Base-by-base conservation (phyloP, 352 stramenopile genomes). In the Phytopythium montanum region DNA sequence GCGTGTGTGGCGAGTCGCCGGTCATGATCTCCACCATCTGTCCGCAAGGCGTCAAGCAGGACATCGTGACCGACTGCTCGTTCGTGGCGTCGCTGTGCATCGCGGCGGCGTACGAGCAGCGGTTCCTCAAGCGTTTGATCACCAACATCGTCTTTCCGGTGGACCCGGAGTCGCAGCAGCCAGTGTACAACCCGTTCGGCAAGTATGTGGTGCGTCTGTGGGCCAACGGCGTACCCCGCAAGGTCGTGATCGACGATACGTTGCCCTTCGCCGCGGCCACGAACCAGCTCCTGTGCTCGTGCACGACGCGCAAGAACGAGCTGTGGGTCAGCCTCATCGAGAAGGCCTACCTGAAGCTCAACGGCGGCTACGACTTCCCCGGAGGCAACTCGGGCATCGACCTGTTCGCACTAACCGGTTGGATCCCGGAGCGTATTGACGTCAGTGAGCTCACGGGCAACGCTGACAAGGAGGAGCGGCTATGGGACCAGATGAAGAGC, bases 331-430 rank as follows among this genome's bases (percentile, higher is more conserved):
- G 85, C 61, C 83, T 99, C 16, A 97, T 99, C 33, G 97, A 99
- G 81, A 99, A 99, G 65, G 97, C 97, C 3, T 99, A 98, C 62
- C 79, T 99, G 64, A 99, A 99, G 70, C 78, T 99, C 7, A 96
- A 95, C 57, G 97, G 97, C 38, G 96, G 96, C 1, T 99, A 99
- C 65, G 86, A 98, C 64, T 99, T 99, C 76, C 94, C 96, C 34
- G 97, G 97, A 19, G 96, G 90, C 28, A 99, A 99, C 72, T 97
- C 86, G 55, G 94, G 95, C 21, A 97, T 99, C 46, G 97, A 99
- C 76, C 72, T 99, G 23, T 99, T 98, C 76, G 94, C 92, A n/a
- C 79, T 99, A 18, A 99, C 97, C 0, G 97, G 97, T 6, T 99
- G 97, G 97, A 98, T 99, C 52, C 97, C 97, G 0, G 97, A 99